These are phyloP conservation scores for Fagopyrum homotropicum DNA, from an alignment of 148 eudicot genomes.

Conservation along the genomic window DNA sequence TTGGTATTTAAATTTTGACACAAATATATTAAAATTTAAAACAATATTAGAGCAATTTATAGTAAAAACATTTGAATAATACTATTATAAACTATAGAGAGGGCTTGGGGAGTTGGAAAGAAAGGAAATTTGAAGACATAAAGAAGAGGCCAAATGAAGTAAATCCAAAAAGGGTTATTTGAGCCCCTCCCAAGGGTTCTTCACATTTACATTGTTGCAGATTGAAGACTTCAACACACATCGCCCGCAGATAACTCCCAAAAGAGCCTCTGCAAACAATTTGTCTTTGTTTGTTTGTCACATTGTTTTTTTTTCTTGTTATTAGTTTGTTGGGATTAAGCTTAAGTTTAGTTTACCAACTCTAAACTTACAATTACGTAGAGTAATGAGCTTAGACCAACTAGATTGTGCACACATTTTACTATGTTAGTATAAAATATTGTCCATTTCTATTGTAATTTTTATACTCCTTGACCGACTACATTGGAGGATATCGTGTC, in stretches of 20 bases:
- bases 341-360: background rate
- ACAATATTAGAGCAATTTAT: background rate
- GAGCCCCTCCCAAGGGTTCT: background rate
- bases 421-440: too few relatives aligned
- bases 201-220: background rate
- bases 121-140: background rate
- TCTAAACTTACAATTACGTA: background rate
- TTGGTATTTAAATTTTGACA: background rate
- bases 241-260: constrained; percentile 5
- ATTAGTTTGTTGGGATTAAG: background rate
- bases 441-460: too few relatives aligned
- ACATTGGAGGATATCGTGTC: background rate
- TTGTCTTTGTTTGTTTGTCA: constrained; percentile 3
- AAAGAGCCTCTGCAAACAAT: background rate
- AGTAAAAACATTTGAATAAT: too few relatives aligned
- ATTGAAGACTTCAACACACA: constrained; percentile 1
- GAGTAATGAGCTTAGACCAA: background rate
- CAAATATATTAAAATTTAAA: background rate
- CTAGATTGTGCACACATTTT: background rate
- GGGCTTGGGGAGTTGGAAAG: background rate
- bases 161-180: constrained; percentile 4
- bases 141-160: constrained; percentile 8
- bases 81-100: background rate
- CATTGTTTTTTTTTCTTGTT: background rate
- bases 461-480: background rate